Evolutionary conservation across 2,329 filamentous ascomycete genomes (phyloP).

Genomic region (Lomentospora prolificans): DNA sequence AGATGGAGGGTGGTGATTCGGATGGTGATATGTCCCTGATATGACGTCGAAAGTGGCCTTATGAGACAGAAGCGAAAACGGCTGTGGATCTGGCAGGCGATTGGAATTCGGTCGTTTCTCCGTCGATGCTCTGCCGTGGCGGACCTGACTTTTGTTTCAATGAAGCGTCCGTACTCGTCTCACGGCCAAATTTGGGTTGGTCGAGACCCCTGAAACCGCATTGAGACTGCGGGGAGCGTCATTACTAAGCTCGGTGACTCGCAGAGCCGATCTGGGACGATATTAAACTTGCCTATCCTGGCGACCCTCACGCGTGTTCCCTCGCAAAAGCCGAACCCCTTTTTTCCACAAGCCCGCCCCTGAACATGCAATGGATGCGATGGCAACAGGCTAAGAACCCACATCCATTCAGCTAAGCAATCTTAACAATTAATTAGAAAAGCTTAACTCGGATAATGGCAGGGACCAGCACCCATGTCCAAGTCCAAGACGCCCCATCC

Average conservation of each 20-base stretch:
- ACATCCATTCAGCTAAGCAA: not conserved
- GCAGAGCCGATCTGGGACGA: no score
- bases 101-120: not conserved
- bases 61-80: not conserved
- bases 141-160: not conserved
- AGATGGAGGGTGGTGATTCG: not conserved
- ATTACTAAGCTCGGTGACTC: not conserved
- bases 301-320: no score
- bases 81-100: not conserved
- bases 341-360: no score
- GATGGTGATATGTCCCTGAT: not conserved
- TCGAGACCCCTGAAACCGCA: constrained; percentile 2
- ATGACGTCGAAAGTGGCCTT: constrained; percentile 1
- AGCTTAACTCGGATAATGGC: not conserved
- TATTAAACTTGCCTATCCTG: no score
- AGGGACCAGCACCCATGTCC: no score
- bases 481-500: no score
- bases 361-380: no score
- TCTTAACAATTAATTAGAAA: not conserved
- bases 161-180: not conserved
- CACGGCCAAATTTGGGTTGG: not conserved
- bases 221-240: not conserved
- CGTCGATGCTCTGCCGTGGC: not conserved
- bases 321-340: no score
- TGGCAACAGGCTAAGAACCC: no score